These are phyloP conservation scores for Aureobasidium sp. DNA, from an alignment of 2,329 filamentous ascomycete species.

Conservation along the genomic window DNA sequence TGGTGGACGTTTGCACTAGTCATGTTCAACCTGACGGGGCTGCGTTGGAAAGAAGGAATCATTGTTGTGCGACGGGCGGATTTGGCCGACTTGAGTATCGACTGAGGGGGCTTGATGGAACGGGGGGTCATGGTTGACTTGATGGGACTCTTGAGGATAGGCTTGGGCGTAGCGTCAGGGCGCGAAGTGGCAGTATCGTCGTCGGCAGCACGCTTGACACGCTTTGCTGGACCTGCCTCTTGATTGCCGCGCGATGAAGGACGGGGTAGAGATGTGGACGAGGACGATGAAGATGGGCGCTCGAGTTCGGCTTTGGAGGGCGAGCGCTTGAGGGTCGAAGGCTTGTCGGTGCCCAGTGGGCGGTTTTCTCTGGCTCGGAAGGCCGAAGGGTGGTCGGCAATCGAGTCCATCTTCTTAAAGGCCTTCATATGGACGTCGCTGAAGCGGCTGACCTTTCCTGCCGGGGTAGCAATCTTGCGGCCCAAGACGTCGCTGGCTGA, in stretches of 20 bases:
- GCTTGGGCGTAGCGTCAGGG: constrained; percentile 41
- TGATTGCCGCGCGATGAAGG: constrained; percentile 21
- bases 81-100: neutral
- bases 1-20: constrained; percentile 7
- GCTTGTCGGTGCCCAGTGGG: constrained; percentile 25
- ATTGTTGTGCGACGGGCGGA: constrained; percentile 27
- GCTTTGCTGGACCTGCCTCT: constrained; percentile 49
- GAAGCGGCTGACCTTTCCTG: constrained; percentile 68
- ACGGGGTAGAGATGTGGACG: constrained; percentile 20
- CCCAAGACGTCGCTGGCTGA: constrained; percentile 33
- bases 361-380: constrained; percentile 48
- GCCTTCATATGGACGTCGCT: constrained; percentile 78
- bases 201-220: constrained; percentile 49
- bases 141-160: constrained; percentile 22
- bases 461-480: constrained; percentile 72
- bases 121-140: neutral
- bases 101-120: constrained; percentile 24
- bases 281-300: constrained; percentile 22
- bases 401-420: constrained; percentile 98
- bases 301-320: constrained; percentile 56
- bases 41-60: constrained; percentile 20
- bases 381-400: constrained; percentile 73
- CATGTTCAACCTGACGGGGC: constrained; percentile 17
- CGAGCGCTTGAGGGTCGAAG: constrained; percentile 44
- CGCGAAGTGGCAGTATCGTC: constrained; percentile 63